Evolutionary conservation across 2,329 filamentous ascomycete genomes (phyloP), one percentile per base, ranked within the genome.

Genomic region (Sordariomycetes sp.): DNA sequence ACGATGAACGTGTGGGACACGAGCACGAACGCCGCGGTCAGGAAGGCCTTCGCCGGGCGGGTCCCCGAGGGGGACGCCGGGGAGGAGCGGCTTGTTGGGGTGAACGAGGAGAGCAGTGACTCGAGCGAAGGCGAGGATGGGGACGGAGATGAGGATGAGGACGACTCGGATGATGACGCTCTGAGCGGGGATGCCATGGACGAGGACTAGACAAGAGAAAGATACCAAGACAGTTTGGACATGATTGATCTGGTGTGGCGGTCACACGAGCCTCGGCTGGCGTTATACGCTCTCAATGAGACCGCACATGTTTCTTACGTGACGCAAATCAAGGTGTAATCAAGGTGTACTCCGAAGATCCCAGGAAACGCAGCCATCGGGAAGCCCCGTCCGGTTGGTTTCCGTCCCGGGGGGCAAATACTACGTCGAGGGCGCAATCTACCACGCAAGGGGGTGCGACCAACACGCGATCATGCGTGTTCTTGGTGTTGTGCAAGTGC

Each of bases 1-100:
- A 83, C 83, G 40, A 85, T 97, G 68, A 89, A 96, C 70, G 86
- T 99, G 57, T 99, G 94, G 94, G 93, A 97, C 72, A 97, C 94
- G 24, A 83, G 90, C 70, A 99, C 94, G 59, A 99, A 99, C 70
- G 83, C 83, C 16, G 87, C 88, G 28, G 90, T 99, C 35, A 83
- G 94, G 60, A 82, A 87, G 62, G 86, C 88, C 1, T 99, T 99
- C 74, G 90, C 88, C 2, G 40, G 83, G 76, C 66, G 86, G 83
- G 66, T 76, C 11, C 72, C 73, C 59, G 79, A 93, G 59, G 79
- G 82, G 20, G 63, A 66, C 62, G 69, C 78, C 61, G 83, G 85
- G 25, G 80, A 83, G 70, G 93, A 99, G 72, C 82, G 89, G 59
- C 76, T 94, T 54, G 83, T 97, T 5, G 88, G 87, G 1, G 78